Evolutionary conservation across 106 monocot species (phyloP), one percentile per base, ranked within the genome.

Genomic region (Dioscorea dumetorum): DNA sequence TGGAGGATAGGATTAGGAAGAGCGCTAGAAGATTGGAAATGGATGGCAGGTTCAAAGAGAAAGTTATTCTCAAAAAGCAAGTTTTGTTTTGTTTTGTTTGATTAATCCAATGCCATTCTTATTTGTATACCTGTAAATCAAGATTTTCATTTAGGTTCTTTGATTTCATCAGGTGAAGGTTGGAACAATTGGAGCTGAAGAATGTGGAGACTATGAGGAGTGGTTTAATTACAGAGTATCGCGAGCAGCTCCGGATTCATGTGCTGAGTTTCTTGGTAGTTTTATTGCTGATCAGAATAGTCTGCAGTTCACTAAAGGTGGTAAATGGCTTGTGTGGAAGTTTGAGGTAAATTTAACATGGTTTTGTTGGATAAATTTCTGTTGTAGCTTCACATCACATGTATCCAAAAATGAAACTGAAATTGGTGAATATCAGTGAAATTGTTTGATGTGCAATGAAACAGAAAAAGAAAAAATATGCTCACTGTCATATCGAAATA

Each of bases 291-390:
- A 95, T 23, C 74, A 66, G 74, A 95, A 84, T 31, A 24, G 67
- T 20, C 77, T 73, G 16, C 74, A 95, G 58, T 95, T 95, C 73
- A 82, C 77, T 68, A 95, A 91, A 78, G 91, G 95, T 12, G 95
- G 95, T 12, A 95, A 95, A 79, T 95, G 95, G 95, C 91, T 95
- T 62, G 95, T 95, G 3, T 91, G 91, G 95, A 88, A 87, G 75
- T 95, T 88, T 62, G 95, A 95, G 95, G 95, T 95, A 81, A 23
- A 57, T 58, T 33, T 18, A 53, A 31, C 23, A 62, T 24, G 0
- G 41, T 41, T 41, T 10, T 41, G 5, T 41, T 41, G 0, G 41
- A 41, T 41, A 41, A 41, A 41, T 41, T 41, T 41, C 0, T 6
- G 41, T 41, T 41, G 41, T 41, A 3, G 41, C 5, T 41, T 41